phyloP scores from a whole-genome alignment of 495 filamentous ascomycete genomes.

The Lophiostoma macrostomum region DNA sequence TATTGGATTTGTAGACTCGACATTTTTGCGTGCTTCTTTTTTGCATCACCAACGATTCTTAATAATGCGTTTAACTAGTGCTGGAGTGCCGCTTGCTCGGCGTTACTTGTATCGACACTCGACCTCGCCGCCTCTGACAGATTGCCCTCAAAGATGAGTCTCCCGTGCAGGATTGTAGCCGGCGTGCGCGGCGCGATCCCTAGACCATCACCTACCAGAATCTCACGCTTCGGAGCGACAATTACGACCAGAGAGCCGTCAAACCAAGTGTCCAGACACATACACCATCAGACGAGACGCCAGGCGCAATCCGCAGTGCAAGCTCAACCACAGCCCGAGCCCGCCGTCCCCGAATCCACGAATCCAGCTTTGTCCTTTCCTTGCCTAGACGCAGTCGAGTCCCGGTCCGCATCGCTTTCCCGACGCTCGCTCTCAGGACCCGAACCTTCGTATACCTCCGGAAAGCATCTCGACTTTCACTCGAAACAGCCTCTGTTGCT shows the following conservation, averaged over 20 bases:
- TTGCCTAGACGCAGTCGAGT: slow-evolving; percentile 89
- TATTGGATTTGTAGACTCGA: too few species aligned
- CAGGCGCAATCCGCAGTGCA: slow-evolving; percentile 20
- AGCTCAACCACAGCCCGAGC: slow-evolving; percentile 6
- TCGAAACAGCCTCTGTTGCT: slow-evolving; percentile 72
- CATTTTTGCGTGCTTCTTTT: too few species aligned
- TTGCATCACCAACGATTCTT: neutral
- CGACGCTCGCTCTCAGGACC: slow-evolving; percentile 74
- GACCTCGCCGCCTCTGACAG: too few species aligned
- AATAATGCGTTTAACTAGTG: neutral
- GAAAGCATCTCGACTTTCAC: slow-evolving; percentile 71
- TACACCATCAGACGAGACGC: slow-evolving; percentile 27
- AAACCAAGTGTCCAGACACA: slow-evolving; percentile 22
- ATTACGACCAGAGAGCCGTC: slow-evolving; percentile 13
- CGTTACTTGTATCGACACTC: too few species aligned
- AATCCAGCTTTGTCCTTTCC: slow-evolving; percentile 95
- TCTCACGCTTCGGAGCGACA: too few species aligned
- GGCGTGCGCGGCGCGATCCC: slow-evolving; percentile 6
- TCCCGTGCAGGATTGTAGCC: slow-evolving; percentile 23
- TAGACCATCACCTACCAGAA: neutral
- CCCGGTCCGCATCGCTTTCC: slow-evolving; percentile 73
- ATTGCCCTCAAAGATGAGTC: slow-evolving; percentile 28
- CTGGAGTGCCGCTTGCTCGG: too few species aligned
- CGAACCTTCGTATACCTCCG: slow-evolving; percentile 90
- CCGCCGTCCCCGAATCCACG: slow-evolving; percentile 48